Conservation (phyloP, 495 filamentous ascomycete species). For the Usnea hakonensis region DNA sequence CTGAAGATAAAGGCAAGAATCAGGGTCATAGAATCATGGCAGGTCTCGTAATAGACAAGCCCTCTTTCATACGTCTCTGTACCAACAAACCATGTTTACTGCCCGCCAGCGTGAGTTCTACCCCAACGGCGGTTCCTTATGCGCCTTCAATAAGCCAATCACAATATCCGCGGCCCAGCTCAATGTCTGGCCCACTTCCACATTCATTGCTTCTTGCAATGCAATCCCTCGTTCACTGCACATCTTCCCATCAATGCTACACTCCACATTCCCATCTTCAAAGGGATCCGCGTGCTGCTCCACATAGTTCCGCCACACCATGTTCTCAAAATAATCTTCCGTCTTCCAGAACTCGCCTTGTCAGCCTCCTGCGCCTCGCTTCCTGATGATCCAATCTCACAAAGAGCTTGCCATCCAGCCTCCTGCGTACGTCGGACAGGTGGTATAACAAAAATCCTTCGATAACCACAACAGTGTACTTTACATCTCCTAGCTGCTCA, state of each 20-base stretch:
- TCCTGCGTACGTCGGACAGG: background rate
- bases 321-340: background rate
- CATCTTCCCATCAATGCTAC: background rate
- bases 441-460: background rate
- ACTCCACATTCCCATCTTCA: background rate
- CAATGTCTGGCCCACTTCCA: background rate
- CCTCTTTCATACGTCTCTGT: no score
- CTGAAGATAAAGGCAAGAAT: no score
- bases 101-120: background rate
- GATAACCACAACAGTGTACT: background rate
- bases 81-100: no score
- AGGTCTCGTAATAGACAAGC: no score
- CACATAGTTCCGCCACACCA: background rate
- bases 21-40: no score
- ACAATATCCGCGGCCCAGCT: background rate
- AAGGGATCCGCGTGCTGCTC: background rate
- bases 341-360: background rate
- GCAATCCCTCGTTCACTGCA: background rate
- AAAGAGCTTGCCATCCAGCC: background rate
- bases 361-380: background rate
- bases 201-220: background rate
- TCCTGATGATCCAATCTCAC: background rate
- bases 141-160: no score
- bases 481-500: background rate
- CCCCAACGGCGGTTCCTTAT: background rate